Evolutionary conservation across 495 filamentous ascomycete species (phyloP).

Genomic region (Delitschia confertaspora): DNA sequence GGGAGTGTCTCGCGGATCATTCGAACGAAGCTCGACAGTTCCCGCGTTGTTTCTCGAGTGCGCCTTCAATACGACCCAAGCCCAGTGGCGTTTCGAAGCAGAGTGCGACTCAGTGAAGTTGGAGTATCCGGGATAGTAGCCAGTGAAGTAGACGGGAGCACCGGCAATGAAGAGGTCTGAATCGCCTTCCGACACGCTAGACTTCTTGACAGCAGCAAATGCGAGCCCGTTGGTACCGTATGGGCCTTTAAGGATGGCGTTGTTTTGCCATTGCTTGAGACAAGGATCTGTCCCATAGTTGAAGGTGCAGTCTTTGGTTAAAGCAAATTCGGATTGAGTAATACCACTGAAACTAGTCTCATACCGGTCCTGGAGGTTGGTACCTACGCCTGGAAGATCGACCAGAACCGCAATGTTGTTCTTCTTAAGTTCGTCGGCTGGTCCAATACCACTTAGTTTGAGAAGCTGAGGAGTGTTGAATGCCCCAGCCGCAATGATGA

Average conservation of each 20-base stretch:
- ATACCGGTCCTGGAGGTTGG: constrained; percentile 60
- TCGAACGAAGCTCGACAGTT: constrained; percentile 23
- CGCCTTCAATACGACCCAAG: constrained; percentile 25
- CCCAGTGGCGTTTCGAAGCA: constrained; percentile 37
- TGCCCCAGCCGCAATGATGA: constrained; percentile 54
- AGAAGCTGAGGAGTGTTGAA: constrained; percentile 57
- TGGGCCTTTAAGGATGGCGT: constrained; percentile 36
- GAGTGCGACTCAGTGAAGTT: constrained; percentile 26
- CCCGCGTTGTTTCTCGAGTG: constrained; percentile 28
- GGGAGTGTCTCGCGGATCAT: constrained; percentile 25
- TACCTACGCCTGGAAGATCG: constrained; percentile 53
- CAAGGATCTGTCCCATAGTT: constrained; percentile 42
- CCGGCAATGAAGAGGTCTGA: constrained; percentile 48
- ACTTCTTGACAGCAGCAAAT: constrained; percentile 41
- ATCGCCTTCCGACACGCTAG: constrained; percentile 34
- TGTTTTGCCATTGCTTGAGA: constrained; percentile 39
- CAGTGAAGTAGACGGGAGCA: constrained; percentile 45
- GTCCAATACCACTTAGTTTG: constrained; percentile 55
- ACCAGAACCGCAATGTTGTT: constrained; percentile 44
- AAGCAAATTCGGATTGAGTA: constrained; percentile 33
- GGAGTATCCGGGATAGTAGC: constrained; percentile 42
- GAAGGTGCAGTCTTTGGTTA: constrained; percentile 43
- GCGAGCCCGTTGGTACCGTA: constrained; percentile 45
- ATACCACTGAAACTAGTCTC: constrained; percentile 44
- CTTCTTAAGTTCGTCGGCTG: constrained; percentile 38